Base-by-base conservation (phyloP, 1,284 basidiomycete species). In the Sporisorium exsertum region DNA sequence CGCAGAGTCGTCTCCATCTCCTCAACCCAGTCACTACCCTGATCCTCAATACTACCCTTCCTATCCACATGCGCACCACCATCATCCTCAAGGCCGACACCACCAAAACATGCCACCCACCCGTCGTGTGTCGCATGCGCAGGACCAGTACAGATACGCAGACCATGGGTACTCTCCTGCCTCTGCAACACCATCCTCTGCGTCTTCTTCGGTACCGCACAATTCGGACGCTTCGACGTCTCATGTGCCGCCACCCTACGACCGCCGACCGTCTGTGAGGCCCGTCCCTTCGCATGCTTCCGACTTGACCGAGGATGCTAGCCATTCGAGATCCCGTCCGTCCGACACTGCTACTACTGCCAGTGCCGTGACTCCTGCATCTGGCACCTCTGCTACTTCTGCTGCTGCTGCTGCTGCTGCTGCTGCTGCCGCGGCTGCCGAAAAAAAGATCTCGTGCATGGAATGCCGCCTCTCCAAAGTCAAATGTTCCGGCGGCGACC, bases 361-460 rank as follows among this genome's bases (percentile, higher is more conserved):
- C n/a, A 43, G 40, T 13, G 50, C 50, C 6, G 33, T 22, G 2
- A 18, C 51, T 35, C 22, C 35, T n/a, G 22, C 51, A 7, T 40
- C 51, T 26, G 51, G 32, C 22, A 22, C 20, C 13, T 33, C 51
- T 20, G 13, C 54, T 2, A 22, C 20, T 5, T 33, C 51, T 20
- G 13, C 54, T 2, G 24, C 53, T 15, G 37, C 47, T 18, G 47
- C 59, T 20, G 22, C 54, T 2, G 18, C 47, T 15, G 45, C 49
- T 13, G 47, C 59, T 4, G 53, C 61, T 0, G 50, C 65, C 2
- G 54, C 67, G 2, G 56, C 55, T 35, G 35, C 57, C 27, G 76
- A 78, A 29, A 78, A 75, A 49, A 78, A 78, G 57, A 74, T 78
- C 37, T 74, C 71, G 18, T 78, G 76, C 69, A 69, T 78, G 66